phyloP scores from a whole-genome alignment of 441 rosid genomes.

The Jatropha multifida region DNA sequence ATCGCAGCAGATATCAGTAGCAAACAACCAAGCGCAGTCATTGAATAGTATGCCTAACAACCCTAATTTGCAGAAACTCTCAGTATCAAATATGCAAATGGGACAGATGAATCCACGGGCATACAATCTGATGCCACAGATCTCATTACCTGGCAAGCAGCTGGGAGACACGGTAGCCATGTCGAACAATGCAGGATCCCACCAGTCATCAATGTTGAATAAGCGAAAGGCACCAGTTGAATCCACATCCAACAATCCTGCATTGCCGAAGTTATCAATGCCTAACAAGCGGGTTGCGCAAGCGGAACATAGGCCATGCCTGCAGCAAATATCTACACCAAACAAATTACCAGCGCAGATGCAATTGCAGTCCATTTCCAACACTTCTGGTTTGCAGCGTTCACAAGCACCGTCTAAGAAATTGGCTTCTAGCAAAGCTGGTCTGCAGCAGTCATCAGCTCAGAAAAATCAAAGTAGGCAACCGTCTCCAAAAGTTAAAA shows the following conservation, averaged over 20 bases:
- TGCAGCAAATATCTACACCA: constrained; percentile 50
- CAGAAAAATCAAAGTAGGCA: constrained; percentile 44
- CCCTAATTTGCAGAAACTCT: constrained; percentile 28
- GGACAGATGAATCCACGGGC: constrained; percentile 35
- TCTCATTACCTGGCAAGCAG: constrained; percentile 29
- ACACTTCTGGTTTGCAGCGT: constrained; percentile 38
- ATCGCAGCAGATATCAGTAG: constrained; percentile 31
- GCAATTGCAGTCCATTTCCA: constrained; percentile 39
- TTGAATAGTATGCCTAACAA: constrained; percentile 23
- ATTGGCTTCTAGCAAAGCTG: constrained; percentile 38
- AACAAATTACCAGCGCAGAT: constrained; percentile 41
- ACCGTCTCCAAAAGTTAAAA: constrained; percentile 36
- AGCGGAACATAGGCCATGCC: constrained; percentile 76
- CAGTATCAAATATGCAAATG: constrained; percentile 32
- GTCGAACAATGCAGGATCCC: constrained; percentile 36
- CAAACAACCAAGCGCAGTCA: constrained; percentile 25
- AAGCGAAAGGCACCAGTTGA: constrained; percentile 69
- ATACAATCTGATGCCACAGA: constrained; percentile 32
- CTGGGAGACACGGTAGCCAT: constrained; percentile 32
- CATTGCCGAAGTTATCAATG: constrained; percentile 28
- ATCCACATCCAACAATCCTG: constrained; percentile 32
- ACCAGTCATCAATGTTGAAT: constrained; percentile 39
- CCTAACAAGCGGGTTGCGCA: constrained; percentile 52
- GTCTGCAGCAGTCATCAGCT: constrained; percentile 26
- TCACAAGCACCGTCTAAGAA: constrained; percentile 45